Conservation (phyloP, 352 stramenopile genomes). For the Phytophthora litchii region DNA sequence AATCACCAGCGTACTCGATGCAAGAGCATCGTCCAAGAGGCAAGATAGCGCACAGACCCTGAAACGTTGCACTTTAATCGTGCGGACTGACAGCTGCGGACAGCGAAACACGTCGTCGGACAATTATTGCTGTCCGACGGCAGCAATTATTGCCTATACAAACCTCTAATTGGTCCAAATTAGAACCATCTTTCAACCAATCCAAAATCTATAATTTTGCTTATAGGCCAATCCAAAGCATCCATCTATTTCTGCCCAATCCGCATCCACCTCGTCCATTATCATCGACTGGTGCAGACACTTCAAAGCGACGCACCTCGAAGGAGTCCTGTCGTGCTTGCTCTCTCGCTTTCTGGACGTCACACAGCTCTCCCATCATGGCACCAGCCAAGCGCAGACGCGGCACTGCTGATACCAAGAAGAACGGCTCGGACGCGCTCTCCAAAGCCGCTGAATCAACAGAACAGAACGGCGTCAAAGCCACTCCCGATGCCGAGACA, state of each 20-base stretch:
- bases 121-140: too few species aligned
- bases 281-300: slow-evolving; percentile 14
- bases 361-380: slow-evolving; percentile 22
- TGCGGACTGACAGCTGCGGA: too few species aligned
- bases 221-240: too few species aligned
- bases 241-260: slow-evolving; percentile 2
- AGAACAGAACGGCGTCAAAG: slow-evolving; percentile 14
- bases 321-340: neutral
- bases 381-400: slow-evolving; percentile 48
- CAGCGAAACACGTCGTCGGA: too few species aligned
- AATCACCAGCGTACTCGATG: too few species aligned
- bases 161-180: too few species aligned
- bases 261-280: neutral
- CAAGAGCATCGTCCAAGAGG: too few species aligned
- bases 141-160: too few species aligned
- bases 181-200: too few species aligned
- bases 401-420: slow-evolving; percentile 15
- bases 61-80: too few species aligned
- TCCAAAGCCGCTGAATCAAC: neutral
- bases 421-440: slow-evolving; percentile 17
- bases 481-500: neutral
- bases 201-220: too few species aligned
- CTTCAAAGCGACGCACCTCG: slow-evolving; percentile 1
- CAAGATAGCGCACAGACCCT: too few species aligned
- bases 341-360: slow-evolving; percentile 1